These are phyloP conservation scores for Hyphopichia pseudoburtonii DNA, from an alignment of 1,139 yeast genomes.

Conservation along the genomic window DNA sequence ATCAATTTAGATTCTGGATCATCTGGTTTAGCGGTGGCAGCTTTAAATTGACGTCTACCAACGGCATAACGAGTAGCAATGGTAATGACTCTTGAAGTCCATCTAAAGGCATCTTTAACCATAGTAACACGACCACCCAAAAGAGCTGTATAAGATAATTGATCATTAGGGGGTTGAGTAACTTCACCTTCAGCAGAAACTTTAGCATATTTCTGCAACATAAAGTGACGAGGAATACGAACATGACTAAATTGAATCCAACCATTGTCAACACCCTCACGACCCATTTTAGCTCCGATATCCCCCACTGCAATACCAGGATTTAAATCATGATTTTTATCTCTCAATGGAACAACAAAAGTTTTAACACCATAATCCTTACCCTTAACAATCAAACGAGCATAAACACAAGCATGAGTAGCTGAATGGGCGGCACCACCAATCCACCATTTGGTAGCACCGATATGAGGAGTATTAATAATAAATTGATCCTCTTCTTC, in stretches of 20 bases:
- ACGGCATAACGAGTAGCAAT: conserved; percentile 88
- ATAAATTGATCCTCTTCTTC: conserved; percentile 62
- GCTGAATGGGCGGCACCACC: conserved; percentile 97
- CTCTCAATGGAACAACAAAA: conserved; percentile 86
- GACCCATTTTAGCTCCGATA: conserved; percentile 92
- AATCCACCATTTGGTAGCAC: conserved; percentile 98
- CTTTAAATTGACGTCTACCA: conserved; percentile 82
- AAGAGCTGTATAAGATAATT: conserved; percentile 82
- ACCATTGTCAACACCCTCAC: conserved; percentile 87
- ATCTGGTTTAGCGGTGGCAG: conserved; percentile 28
- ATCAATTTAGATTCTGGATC: conserved; percentile 62
- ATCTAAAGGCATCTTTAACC: conserved; percentile 83
- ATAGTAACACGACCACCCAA: conserved; percentile 86
- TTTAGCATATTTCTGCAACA: conserved; percentile 79
- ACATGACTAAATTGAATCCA: conserved; percentile 90
- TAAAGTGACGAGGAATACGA: conserved; percentile 76
- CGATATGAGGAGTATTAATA: conserved; percentile 83
- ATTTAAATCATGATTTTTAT: conserved; percentile 62
- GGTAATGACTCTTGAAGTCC: conserved; percentile 75
- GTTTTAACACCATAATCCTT: conserved; percentile 90
- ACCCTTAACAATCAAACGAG: conserved; percentile 77
- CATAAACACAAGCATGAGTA: conserved; percentile 78
- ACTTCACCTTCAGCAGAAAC: conserved; percentile 73
- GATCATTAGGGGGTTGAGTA: conserved; percentile 76
- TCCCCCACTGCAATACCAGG: conserved; percentile 88